Base-by-base conservation (phyloP, 192 early-diverging fungal species). In the Haplosporangium gracile region DNA sequence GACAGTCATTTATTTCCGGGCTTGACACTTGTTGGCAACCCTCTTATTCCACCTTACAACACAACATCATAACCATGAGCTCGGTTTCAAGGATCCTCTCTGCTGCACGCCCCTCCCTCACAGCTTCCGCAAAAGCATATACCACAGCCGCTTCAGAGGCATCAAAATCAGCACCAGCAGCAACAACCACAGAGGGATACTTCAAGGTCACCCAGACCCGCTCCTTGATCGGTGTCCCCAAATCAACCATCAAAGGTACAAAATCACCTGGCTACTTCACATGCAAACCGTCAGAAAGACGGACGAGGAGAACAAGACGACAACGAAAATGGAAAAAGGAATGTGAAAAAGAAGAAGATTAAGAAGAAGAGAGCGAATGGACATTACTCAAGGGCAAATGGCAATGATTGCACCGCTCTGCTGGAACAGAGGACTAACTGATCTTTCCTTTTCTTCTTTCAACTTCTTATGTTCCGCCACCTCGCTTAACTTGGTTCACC, bases 211-310 rank as follows among this genome's bases (percentile, higher is more conserved):
- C 84, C 11, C 79, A 70, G 49, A 86, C 84, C 34, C 84, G 84
- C 26, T 86, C 84, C 2, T 39, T 78, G 79, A 86, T 86, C 72
- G 84, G 84, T 74, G 84, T 86, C 5, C 84, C 84, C 16, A 86
- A 86, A 38, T 80, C 79, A 9, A 86, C 84, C 38, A 86, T 86
- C 72, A 86, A 86, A 81, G 84, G 84, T 86, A 81, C 38, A 32
- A 47, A 18, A 22, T 38, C 40, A 65, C 42, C 51, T 29, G 11
- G 6, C 29, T 3, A 43, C 26, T 26, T 20, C 1, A 39, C 1
- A 39, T 49, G 24, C 26, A 45, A 7, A 29, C 40, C 15, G 16
- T 4, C 49, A 51, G 20, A 22, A 13, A 29, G n/a, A n/a, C 26
- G 8, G 71, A 45, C 70, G 45, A 1, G 16, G 26, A 11, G 60